A percentile compares a stretch with the other conserved stretches of the same genome.
Conservation (phyloP, 2,329 filamentous ascomycete species). For the Nigrospora osmanthi region DNA sequence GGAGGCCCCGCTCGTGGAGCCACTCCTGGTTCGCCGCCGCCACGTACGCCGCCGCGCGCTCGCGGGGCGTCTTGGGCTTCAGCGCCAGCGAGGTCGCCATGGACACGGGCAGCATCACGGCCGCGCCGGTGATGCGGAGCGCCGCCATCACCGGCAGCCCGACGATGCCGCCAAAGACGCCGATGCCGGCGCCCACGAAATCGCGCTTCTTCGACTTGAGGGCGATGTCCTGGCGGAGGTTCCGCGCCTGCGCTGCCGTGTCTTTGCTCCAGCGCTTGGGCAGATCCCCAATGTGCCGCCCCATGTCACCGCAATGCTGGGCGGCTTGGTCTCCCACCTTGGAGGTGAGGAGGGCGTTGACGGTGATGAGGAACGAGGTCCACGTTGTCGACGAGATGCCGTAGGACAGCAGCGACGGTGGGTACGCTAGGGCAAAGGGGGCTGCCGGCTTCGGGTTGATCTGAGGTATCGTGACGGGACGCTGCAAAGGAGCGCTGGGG, state of each 20-base stretch:
- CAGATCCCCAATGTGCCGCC: constrained; percentile 22
- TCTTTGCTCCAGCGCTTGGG: constrained; percentile 27
- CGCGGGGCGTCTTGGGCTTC: constrained; percentile 31
- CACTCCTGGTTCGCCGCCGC: constrained; percentile 34
- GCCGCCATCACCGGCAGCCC: constrained; percentile 29
- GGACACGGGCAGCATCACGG: constrained; percentile 23
- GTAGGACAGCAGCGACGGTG: constrained; percentile 26
- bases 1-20: constrained; percentile 29
- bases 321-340: constrained; percentile 34
- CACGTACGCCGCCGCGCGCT: constrained; percentile 32
- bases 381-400: constrained; percentile 19
- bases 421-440: constrained; percentile 30
- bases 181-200: constrained; percentile 27
- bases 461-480: constrained; percentile 34
- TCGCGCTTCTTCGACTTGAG: constrained; percentile 29
- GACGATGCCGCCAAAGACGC: constrained; percentile 27
- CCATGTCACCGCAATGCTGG: constrained; percentile 33
- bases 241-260: constrained; percentile 26
- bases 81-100: constrained; percentile 23
- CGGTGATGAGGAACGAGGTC: constrained; percentile 22
- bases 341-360: constrained; percentile 37
- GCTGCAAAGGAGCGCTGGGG: constrained; percentile 5
- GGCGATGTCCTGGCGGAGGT: constrained; percentile 25
- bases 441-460: constrained; percentile 21
- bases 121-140: constrained; percentile 25